These are phyloP conservation scores for Umbelopsis ramanniana DNA, from an alignment of 192 early-diverging fungal genomes.

Conservation along the genomic window DNA sequence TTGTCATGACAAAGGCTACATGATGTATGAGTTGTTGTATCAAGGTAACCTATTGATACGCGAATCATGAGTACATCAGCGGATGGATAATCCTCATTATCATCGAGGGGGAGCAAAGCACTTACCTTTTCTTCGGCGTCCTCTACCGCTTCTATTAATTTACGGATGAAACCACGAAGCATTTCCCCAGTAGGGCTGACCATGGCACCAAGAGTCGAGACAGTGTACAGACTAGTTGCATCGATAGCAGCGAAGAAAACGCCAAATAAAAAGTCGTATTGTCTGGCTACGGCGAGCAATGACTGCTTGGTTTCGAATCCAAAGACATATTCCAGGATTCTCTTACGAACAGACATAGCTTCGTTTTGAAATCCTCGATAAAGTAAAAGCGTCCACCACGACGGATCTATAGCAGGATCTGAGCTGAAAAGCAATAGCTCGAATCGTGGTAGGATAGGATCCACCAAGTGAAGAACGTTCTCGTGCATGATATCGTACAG, in stretches of 20 bases:
- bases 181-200: constrained; percentile 40
- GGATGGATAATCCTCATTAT: no score
- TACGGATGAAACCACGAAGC: constrained; percentile 26
- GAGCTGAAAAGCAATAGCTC: constrained; percentile 26
- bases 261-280: constrained; percentile 34
- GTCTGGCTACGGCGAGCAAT: constrained; percentile 22
- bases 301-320: constrained; percentile 13
- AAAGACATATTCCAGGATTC: constrained; percentile 35
- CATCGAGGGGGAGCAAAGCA: background rate
- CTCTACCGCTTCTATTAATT: constrained; percentile 24
- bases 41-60: constrained; percentile 6
- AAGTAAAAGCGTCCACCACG: constrained; percentile 39
- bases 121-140: constrained; percentile 29
- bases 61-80: background rate
- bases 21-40: constrained; percentile 39
- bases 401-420: constrained; percentile 23
- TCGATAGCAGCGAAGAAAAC: constrained; percentile 32
- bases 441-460: constrained; percentile 54
- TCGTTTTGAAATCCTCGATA: constrained; percentile 41
- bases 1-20: constrained; percentile 30
- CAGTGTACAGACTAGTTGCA: constrained; percentile 29
- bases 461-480: constrained; percentile 48
- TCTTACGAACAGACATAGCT: constrained; percentile 27
- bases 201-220: constrained; percentile 29
- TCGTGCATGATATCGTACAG: constrained; percentile 55